A percentile compares a stretch with the other conserved stretches of the same genome.
phyloP scores from a whole-genome alignment of 805 yeast species.

The Lipomyces chichibuensis region DNA sequence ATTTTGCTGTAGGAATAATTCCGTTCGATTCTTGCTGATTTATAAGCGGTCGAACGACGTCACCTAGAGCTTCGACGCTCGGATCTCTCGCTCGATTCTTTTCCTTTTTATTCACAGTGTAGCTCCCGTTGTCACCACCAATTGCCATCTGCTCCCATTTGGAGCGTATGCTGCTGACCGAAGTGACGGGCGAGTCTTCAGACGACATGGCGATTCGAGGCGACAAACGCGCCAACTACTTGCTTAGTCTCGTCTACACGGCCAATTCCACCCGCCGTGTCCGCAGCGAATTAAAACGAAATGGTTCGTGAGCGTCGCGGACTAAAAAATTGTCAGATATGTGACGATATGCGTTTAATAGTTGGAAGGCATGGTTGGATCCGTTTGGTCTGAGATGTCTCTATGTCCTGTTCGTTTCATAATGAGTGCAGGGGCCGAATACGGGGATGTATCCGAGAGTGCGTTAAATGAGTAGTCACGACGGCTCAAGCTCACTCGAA shows the following conservation, averaged over 20 bases:
- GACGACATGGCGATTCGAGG: slow-evolving; percentile 16
- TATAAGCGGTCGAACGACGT: background rate
- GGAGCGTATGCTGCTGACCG: slow-evolving; percentile 32
- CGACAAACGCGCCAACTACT: background rate
- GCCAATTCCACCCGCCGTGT: background rate
- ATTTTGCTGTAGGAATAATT: slow-evolving; percentile 1
- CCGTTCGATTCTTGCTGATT: background rate
- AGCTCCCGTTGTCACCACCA: background rate
- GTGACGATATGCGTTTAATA: background rate
- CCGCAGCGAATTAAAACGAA: background rate
- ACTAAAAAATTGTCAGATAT: background rate
- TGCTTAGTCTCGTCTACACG: background rate
- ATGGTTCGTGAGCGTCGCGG: background rate
- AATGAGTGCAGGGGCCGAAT: background rate
- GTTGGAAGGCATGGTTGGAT: background rate
- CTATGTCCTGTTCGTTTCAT: background rate
- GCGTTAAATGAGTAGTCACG: too few relatives aligned
- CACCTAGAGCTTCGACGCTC: background rate
- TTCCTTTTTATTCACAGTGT: background rate
- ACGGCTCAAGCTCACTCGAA: background rate
- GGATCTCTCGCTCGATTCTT: background rate
- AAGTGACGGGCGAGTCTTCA: slow-evolving; percentile 25
- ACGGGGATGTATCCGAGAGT: background rate
- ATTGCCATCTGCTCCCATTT: slow-evolving; percentile 30
- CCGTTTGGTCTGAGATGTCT: background rate